phyloP scores from a whole-genome alignment of 202 grass and related monocot species.

The Setaria italica region DNA sequence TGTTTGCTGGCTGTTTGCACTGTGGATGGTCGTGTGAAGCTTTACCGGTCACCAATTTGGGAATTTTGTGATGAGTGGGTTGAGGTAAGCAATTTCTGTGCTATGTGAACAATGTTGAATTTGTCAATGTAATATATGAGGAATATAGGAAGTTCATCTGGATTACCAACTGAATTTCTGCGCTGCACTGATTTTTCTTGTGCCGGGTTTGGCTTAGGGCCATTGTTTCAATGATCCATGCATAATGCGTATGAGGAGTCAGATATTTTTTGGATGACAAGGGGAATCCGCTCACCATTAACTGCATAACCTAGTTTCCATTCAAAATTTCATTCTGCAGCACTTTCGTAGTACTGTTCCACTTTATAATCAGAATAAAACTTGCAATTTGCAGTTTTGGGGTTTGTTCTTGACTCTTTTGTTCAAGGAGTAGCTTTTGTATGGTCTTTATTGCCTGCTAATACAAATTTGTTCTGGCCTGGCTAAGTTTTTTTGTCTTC shows the following conservation, averaged over 20 bases:
- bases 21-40: slow-evolving; percentile 73
- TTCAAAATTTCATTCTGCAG: not conserved
- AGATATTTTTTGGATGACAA: not conserved
- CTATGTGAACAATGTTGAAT: not conserved
- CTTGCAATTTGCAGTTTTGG: not conserved
- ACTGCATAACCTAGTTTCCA: not conserved
- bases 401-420: not conserved
- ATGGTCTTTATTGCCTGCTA: not conserved
- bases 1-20: slow-evolving; percentile 84
- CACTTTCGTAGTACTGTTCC: slow-evolving; percentile 1
- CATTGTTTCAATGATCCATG: slow-evolving; percentile 8
- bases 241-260: not conserved
- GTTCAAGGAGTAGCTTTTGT: not conserved
- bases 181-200: not conserved
- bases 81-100: slow-evolving; percentile 52
- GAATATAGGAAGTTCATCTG: not conserved
- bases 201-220: not conserved
- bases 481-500: not conserved
- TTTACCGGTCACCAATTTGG: slow-evolving; percentile 72
- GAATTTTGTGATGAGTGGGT: slow-evolving; percentile 86
- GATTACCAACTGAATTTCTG: slow-evolving; percentile 30
- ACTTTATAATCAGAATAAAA: slow-evolving; percentile 29
- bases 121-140: slow-evolving; percentile 3
- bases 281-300: slow-evolving; percentile 15
- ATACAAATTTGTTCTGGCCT: not conserved